Evolutionary conservation across 768 basidiomycete species (phyloP), one percentile per base, ranked within the genome.

Genomic region (Psilocybe cubensis): DNA sequence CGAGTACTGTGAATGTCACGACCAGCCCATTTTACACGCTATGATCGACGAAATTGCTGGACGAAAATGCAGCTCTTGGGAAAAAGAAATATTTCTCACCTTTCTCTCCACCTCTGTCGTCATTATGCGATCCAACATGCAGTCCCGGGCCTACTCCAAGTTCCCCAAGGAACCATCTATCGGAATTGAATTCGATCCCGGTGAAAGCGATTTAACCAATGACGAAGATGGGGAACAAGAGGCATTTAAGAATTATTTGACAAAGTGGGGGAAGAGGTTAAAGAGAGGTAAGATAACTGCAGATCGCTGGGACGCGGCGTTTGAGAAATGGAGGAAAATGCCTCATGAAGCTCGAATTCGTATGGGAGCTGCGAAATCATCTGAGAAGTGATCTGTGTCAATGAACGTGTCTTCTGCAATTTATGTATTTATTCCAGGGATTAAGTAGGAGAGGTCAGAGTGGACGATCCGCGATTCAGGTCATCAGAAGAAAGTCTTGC

Each of bases 1-100:
- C 21, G 51, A 54, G 3, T 55, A 60, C 27, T 64, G 59, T 29
- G 33, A 24, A 3, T 28, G 24, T 10, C 41, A 58, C 8, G 62
- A 65, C 29, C 28, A 53, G 10, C 45, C 29, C 2, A 28, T 59
- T 1, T 58, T 77, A 11, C 59, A 44, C 17, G 44, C 50, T 1
- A 71, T 76, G 47, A 71, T 76, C 69, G 67, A 70, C 3, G 55
- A 62, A 7, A 63, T 78, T n/a, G 60, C 70, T 5, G 72, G 70
- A 9, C 57, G 66, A 29, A 23, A 48, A 20, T 52, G 62, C 25
- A 55, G 65, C 1, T 21, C 33, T 2, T 43, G 47, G 4, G 73
- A 76, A 41, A 60, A 60, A 56, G 49, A 64, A 7, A 49, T 72
- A 24, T 43, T 67, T 2, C 42, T 63, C 51, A 48, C 44, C 17